These are phyloP conservation scores for Podospora conica DNA, from an alignment of 495 filamentous ascomycete species.

Conservation along the genomic window DNA sequence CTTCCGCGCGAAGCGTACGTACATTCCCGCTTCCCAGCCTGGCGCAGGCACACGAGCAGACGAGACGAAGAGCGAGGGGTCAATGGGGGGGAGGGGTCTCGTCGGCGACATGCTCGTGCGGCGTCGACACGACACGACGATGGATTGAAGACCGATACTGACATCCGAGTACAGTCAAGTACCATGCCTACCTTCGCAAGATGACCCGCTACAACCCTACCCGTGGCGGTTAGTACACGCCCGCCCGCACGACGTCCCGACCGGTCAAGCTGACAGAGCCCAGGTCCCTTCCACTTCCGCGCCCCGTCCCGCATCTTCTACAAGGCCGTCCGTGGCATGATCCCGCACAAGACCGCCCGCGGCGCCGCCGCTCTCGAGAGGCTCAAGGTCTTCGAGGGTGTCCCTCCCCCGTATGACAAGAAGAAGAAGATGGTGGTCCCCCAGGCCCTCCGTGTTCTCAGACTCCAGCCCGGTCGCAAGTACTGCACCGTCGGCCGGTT, in stretches of 20 bases:
- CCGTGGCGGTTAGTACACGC: constrained; percentile 70
- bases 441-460: constrained; percentile 89
- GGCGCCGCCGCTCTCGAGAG: constrained; percentile 93
- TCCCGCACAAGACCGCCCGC: constrained; percentile 98
- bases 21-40: constrained; percentile 14
- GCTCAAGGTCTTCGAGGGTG: constrained; percentile 99
- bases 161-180: constrained; percentile 75
- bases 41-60: constrained; percentile 7
- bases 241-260: constrained; percentile 12
- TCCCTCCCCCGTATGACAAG: constrained; percentile 98
- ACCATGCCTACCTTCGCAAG: constrained; percentile 99
- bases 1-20: constrained; percentile 99
- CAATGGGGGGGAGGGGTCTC: constrained; percentile 4
- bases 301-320: constrained; percentile 98
- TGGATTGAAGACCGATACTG: constrained; percentile 19
- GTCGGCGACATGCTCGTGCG: background rate
- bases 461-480: constrained; percentile 96
- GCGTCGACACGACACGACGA: constrained; percentile 5
- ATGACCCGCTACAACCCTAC: constrained; percentile 99
- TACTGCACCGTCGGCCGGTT: constrained; percentile 98
- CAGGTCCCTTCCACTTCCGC: constrained; percentile 99
- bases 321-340: constrained; percentile 99
- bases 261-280: constrained; percentile 34
- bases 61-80: background rate
- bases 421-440: constrained; percentile 99